Percentiles rank a stretch among this genome's conserved stretches.
Conservation (phyloP, 495 filamentous ascomycete species). For the Daldinia childiae region DNA sequence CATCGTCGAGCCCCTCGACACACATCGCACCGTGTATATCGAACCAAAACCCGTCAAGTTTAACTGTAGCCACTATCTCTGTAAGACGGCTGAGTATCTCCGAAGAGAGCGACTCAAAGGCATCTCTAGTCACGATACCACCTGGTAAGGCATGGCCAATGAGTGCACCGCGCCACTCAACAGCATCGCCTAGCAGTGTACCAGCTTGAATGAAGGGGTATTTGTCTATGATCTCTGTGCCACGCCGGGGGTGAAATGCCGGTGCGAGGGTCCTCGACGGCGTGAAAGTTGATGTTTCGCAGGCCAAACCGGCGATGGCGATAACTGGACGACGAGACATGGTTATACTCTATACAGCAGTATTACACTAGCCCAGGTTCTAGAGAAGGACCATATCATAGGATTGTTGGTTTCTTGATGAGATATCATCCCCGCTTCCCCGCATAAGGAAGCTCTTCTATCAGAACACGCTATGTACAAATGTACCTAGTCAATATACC, state of each 20-base stretch:
- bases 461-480: not conserved
- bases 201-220: slow-evolving; percentile 58
- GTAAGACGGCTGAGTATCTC: slow-evolving; percentile 60
- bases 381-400: not conserved
- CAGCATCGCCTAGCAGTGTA: slow-evolving; percentile 54
- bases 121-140: slow-evolving; percentile 58
- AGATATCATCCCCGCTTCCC: slow-evolving; percentile 5
- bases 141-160: slow-evolving; percentile 66
- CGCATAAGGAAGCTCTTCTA: not conserved
- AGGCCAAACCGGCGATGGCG: slow-evolving; percentile 65
- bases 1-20: slow-evolving; percentile 62
- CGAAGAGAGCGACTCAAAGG: slow-evolving; percentile 58
- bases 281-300: slow-evolving; percentile 66
- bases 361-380: not conserved
- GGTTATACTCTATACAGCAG: not conserved
- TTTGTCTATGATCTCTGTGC: slow-evolving; percentile 56
- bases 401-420: not conserved
- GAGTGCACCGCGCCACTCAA: slow-evolving; percentile 61
- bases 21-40: slow-evolving; percentile 70
- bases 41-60: slow-evolving; percentile 64
- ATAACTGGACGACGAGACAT: slow-evolving; percentile 56
- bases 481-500: not conserved
- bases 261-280: slow-evolving; percentile 61
- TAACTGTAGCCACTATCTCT: slow-evolving; percentile 44
- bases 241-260: slow-evolving; percentile 63